A percentile compares a stretch with the other conserved stretches of the same genome.
phyloP scores from a whole-genome alignment of 768 basidiomycete genomes.

The Termitomyces sp. region DNA sequence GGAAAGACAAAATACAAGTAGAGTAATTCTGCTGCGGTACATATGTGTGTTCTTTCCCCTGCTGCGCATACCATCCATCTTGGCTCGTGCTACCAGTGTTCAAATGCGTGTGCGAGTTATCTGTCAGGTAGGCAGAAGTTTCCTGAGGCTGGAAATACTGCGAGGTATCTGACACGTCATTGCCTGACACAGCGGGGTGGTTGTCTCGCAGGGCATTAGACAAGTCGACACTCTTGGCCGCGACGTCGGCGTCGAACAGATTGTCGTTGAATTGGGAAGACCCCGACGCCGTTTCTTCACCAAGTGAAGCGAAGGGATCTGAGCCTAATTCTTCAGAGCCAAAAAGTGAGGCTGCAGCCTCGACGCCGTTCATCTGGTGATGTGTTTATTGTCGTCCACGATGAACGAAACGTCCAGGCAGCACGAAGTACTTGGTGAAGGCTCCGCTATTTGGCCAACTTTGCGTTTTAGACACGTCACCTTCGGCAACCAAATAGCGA shows the following conservation, averaged over 20 bases:
- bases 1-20: constrained; percentile 4
- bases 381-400: constrained; percentile 2
- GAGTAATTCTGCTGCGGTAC: constrained; percentile 13
- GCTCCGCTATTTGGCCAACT: constrained; percentile 30
- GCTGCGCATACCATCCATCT: constrained; percentile 25
- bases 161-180: constrained; percentile 8
- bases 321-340: constrained; percentile 54
- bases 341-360: constrained; percentile 81
- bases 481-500: not conserved
- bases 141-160: constrained; percentile 15
- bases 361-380: constrained; percentile 52
- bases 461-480: constrained; percentile 32
- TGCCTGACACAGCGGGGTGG: not conserved
- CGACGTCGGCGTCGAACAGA: constrained; percentile 10
- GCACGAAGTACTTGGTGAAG: constrained; percentile 1
- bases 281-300: constrained; percentile 19
- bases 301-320: constrained; percentile 62
- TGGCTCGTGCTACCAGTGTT: constrained; percentile 10
- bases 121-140: constrained; percentile 5
- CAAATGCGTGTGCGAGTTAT: constrained; percentile 4
- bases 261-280: constrained; percentile 18
- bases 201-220: not conserved
- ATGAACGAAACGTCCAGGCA: constrained; percentile 1
- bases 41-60: constrained; percentile 19
- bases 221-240: constrained; percentile 6